These are phyloP conservation scores for Marasmius sp. DNA, from an alignment of 1,284 basidiomycete species.

Conservation along the genomic window DNA sequence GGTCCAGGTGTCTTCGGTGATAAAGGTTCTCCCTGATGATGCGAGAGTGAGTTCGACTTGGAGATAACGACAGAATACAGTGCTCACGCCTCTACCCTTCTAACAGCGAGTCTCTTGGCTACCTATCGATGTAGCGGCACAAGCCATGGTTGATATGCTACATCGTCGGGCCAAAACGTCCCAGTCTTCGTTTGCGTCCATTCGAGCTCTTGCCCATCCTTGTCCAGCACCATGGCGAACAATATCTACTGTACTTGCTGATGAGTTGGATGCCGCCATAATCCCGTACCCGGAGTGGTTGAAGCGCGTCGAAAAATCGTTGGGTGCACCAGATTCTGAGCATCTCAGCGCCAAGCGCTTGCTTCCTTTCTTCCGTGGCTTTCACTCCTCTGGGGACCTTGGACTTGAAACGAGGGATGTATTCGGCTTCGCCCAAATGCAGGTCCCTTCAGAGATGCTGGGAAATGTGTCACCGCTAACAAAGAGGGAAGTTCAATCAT, in stretches of 20 bases:
- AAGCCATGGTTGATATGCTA: background rate
- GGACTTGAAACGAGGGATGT: background rate
- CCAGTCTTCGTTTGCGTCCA: background rate
- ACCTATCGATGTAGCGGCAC: background rate
- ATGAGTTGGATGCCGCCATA: background rate
- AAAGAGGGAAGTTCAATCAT: background rate
- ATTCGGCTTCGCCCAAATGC: background rate
- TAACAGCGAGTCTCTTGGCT: background rate
- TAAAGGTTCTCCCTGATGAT: background rate
- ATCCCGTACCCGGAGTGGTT: background rate
- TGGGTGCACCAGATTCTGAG: background rate
- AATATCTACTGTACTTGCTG: background rate
- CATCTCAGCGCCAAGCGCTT: background rate
- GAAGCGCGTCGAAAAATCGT: background rate
- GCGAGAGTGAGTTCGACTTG: background rate
- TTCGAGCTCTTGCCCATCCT: background rate
- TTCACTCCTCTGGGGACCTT: background rate
- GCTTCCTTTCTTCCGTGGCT: background rate
- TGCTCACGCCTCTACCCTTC: background rate
- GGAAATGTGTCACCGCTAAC: background rate
- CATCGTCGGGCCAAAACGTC: background rate
- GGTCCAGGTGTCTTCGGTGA: background rate
- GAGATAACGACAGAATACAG: background rate
- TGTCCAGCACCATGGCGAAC: background rate
- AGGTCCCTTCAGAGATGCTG: background rate